phyloP scores from a whole-genome alignment of 208 protist genomes.

The Trypanosomatidae sp. region DNA sequence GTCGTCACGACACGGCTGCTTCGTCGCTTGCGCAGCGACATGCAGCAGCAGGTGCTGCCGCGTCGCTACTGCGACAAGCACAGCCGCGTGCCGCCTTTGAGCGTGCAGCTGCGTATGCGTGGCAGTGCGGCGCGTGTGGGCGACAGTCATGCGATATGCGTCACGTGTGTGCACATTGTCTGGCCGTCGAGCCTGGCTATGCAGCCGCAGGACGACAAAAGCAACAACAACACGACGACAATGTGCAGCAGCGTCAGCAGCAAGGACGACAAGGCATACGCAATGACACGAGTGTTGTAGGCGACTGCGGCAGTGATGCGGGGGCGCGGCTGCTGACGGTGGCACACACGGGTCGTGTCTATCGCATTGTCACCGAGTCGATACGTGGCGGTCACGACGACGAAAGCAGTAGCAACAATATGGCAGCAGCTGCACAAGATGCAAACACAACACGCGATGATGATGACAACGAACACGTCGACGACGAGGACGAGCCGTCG shows the following conservation, averaged over 20 bases:
- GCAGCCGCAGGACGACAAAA: too few species aligned
- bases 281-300: too few species aligned
- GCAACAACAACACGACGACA: too few species aligned
- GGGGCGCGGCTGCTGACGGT: conserved; percentile 9
- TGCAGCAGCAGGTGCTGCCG: too few species aligned
- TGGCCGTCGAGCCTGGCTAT: conserved; percentile 16
- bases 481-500: conserved; percentile 1
- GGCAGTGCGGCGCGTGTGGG: conserved; percentile 19
- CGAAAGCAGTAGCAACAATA: too few species aligned
- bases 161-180: conserved; percentile 27
- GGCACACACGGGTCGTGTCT: conserved; percentile 12
- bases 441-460: conserved; percentile 1
- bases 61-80: too few species aligned
- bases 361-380: conserved; percentile 23
- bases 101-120: conserved; percentile 1
- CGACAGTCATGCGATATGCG: conserved; percentile 22
- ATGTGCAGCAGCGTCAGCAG: background rate
- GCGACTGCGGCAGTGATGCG: conserved; percentile 7
- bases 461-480: conserved; percentile 4
- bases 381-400: conserved; percentile 2
- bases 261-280: background rate
- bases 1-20: too few species aligned
- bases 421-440: too few species aligned
- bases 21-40: too few species aligned
- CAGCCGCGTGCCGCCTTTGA: too few species aligned